These are phyloP conservation scores for Leishmania tarentolae DNA, from an alignment of 208 protist genomes.

Conservation along the genomic window DNA sequence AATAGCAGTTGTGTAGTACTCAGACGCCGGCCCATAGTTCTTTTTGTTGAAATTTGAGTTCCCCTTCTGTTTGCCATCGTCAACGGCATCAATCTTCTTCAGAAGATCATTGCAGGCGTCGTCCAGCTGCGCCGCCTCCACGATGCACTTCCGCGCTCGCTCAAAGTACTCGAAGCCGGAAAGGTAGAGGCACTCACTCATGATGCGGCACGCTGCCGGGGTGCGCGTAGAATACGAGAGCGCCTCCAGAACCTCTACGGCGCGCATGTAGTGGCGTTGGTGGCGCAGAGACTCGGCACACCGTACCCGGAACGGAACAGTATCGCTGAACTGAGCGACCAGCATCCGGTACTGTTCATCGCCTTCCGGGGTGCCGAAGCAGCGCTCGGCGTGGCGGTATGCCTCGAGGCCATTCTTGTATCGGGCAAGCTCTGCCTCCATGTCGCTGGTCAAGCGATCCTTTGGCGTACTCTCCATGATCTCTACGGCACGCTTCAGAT, in stretches of 20 bases:
- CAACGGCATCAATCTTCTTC: conserved; percentile 69
- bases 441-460: conserved; percentile 37
- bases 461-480: conserved; percentile 60
- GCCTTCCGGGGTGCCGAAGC: conserved; percentile 76
- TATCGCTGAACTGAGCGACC: conserved; percentile 78
- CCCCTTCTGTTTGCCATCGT: conserved; percentile 89
- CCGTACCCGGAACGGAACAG: conserved; percentile 72
- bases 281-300: conserved; percentile 75
- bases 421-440: conserved; percentile 50
- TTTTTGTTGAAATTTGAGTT: conserved; percentile 84
- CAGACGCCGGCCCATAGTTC: conserved; percentile 67
- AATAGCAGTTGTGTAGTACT: conserved; percentile 84
- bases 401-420: conserved; percentile 67
- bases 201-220: conserved; percentile 52
- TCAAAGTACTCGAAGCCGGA: conserved; percentile 90
- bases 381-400: conserved; percentile 56
- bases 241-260: conserved; percentile 69
- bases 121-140: conserved; percentile 64
- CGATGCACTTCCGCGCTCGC: conserved; percentile 51
- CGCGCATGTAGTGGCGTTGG: conserved; percentile 63
- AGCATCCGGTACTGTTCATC: conserved; percentile 85
- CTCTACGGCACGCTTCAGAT: conserved; percentile 63
- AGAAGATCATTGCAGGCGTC: conserved; percentile 69
- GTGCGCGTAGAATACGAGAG: conserved; percentile 52
- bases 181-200: conserved; percentile 79